These are phyloP conservation scores for Hanseniaspora singularis DNA, from an alignment of 805 yeast genomes.

Conservation along the genomic window DNA sequence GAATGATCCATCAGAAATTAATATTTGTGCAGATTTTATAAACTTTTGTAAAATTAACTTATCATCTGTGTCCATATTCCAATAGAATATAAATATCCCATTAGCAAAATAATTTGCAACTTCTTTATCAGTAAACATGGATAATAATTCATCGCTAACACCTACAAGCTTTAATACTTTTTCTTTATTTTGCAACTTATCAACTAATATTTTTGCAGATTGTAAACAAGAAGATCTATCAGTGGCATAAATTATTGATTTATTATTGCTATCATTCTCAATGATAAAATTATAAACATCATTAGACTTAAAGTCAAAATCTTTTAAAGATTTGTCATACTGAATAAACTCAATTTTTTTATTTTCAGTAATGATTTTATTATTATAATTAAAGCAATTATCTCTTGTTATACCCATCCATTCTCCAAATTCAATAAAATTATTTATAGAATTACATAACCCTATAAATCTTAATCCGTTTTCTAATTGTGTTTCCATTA, in stretches of 20 bases:
- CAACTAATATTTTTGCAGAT: slow-evolving; percentile 32
- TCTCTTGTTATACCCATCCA: slow-evolving; percentile 69
- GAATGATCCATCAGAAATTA: slow-evolving; percentile 15
- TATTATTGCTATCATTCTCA: slow-evolving; percentile 39
- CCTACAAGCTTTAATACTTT: slow-evolving; percentile 33
- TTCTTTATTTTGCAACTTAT: background rate
- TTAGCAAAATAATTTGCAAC: slow-evolving; percentile 35
- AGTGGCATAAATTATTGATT: slow-evolving; percentile 37
- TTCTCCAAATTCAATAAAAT: slow-evolving; percentile 64
- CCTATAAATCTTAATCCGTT: slow-evolving; percentile 52
- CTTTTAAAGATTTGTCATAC: slow-evolving; percentile 26
- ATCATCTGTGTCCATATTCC: slow-evolving; percentile 47
- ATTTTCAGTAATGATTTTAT: slow-evolving; percentile 39
- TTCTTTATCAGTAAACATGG: slow-evolving; percentile 36
- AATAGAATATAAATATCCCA: slow-evolving; percentile 58
- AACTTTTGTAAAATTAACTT: slow-evolving; percentile 42
- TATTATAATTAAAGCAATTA: slow-evolving; percentile 50
- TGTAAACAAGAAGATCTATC: slow-evolving; percentile 25
- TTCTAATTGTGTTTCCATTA: slow-evolving; percentile 56
- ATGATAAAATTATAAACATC: slow-evolving; percentile 18
- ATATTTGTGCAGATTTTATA: slow-evolving; percentile 1
- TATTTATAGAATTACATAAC: slow-evolving; percentile 56
- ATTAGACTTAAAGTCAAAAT: background rate
- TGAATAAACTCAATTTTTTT: slow-evolving; percentile 51
- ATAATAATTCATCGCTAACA: slow-evolving; percentile 33